Percentiles rank a stretch among this genome's conserved stretches.
Conservation (phyloP, 2,329 filamentous ascomycete species). For the Sclerotinia sclerotiorum region DNA sequence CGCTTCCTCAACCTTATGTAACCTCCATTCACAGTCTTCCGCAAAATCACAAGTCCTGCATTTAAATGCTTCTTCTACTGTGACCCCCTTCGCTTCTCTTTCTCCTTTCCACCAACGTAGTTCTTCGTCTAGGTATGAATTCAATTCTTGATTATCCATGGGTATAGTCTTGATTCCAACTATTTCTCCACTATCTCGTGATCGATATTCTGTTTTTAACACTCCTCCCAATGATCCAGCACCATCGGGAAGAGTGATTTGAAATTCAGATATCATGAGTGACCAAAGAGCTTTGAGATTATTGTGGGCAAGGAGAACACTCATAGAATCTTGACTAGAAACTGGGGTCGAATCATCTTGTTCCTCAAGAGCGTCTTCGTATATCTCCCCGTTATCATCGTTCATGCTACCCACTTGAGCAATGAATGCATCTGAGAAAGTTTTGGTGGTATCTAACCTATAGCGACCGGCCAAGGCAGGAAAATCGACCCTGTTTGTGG, state of each 20-base stretch:
- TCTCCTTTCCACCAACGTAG: conserved; percentile 89
- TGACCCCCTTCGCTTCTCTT: conserved; percentile 70
- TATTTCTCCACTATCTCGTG: conserved; percentile 47
- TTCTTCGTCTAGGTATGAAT: conserved; percentile 64
- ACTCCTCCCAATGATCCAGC: conserved; percentile 55
- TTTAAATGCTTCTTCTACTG: conserved; percentile 84
- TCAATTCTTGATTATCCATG: conserved; percentile 64
- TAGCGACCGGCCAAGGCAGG: conserved; percentile 70
- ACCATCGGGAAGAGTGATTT: conserved; percentile 48
- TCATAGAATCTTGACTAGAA: conserved; percentile 39
- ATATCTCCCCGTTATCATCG: conserved; percentile 52
- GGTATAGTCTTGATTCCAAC: conserved; percentile 62
- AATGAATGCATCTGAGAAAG: conserved; percentile 79
- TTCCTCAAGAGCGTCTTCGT: conserved; percentile 49
- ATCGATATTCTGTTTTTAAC: conserved; percentile 57
- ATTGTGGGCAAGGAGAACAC: conserved; percentile 55
- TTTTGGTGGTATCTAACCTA: conserved; percentile 59
- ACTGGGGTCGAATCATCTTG: conserved; percentile 29
- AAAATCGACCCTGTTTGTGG: conserved; percentile 68
- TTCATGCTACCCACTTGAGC: conserved; percentile 70
- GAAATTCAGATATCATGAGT: conserved; percentile 62
- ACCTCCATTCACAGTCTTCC: conserved; percentile 75
- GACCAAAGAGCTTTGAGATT: conserved; percentile 60
- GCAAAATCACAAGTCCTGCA: conserved; percentile 83
- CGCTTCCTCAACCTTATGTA: conserved; percentile 63